A percentile compares a stretch with the other conserved stretches of the same genome.
Evolutionary conservation across 176 grass and related monocot genomes (phyloP).

Genomic region (Bolboschoenus planiculmis): DNA sequence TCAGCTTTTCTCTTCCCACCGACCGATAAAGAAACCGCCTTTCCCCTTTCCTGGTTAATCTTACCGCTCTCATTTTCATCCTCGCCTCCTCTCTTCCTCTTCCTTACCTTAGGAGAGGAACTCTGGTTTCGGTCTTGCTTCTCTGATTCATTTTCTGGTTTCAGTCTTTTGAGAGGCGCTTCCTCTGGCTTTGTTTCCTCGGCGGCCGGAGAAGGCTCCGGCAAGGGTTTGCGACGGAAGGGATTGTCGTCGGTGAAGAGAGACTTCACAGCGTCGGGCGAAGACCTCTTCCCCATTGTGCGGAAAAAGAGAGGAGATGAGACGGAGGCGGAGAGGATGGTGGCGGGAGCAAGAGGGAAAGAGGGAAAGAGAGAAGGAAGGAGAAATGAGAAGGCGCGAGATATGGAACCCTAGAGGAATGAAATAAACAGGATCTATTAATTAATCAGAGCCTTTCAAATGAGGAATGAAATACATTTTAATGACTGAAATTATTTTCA

Average conservation of each 20-base stretch:
- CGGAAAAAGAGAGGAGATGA: no score
- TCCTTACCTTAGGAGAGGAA: neutral
- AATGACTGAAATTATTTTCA: no score
- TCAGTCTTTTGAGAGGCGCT: neutral
- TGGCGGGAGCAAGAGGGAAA: neutral
- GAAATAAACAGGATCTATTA: no score
- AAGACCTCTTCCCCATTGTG: conserved; percentile 15
- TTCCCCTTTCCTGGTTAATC: neutral
- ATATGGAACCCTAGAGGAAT: no score
- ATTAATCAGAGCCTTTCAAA: no score
- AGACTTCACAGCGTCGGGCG: conserved; percentile 4
- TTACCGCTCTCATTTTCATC: neutral
- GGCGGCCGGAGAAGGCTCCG: neutral
- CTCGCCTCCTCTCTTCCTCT: conserved; percentile 14
- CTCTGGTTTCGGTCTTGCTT: neutral
- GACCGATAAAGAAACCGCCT: conserved; percentile 7
- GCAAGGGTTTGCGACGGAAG: conserved; percentile 18
- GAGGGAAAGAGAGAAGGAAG: neutral
- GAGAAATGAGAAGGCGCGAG: neutral
- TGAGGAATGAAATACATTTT: no score
- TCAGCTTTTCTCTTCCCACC: conserved; percentile 71
- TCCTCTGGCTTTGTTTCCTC: neutral
- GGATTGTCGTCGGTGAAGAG: conserved; percentile 18
- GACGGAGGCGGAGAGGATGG: neutral
- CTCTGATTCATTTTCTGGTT: neutral